A percentile compares a stretch with the other conserved stretches of the same genome.
Evolutionary conservation across 1,284 basidiomycete species (phyloP).

Genomic region (Thelephora terrestris): DNA sequence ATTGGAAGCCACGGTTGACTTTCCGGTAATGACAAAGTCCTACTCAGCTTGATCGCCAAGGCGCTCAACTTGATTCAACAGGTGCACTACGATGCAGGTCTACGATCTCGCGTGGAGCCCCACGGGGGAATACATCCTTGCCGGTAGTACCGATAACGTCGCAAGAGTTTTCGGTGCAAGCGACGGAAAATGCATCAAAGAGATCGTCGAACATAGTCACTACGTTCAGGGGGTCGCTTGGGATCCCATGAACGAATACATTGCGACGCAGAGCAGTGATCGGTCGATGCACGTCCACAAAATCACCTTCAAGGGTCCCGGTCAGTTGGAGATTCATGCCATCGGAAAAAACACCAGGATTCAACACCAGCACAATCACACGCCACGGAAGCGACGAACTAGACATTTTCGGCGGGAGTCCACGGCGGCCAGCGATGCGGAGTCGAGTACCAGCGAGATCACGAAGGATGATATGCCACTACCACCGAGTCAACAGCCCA

Average conservation of each 20-base stretch:
- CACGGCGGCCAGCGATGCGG: slow-evolving; percentile 57
- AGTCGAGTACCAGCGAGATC: slow-evolving; percentile 48
- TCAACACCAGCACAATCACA: slow-evolving; percentile 55
- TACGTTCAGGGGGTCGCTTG: slow-evolving; percentile 96
- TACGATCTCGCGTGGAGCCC: slow-evolving; percentile 98
- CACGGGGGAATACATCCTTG: slow-evolving; percentile 85
- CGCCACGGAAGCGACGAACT: slow-evolving; percentile 52
- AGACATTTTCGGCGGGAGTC: slow-evolving; percentile 58
- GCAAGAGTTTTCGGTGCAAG: slow-evolving; percentile 74
- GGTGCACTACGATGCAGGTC: slow-evolving; percentile 86
- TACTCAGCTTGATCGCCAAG: slow-evolving; percentile 11
- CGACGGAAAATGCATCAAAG: slow-evolving; percentile 79
- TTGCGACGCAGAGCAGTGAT: slow-evolving; percentile 91
- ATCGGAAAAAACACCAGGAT: slow-evolving; percentile 75
- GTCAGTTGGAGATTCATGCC: slow-evolving; percentile 77
- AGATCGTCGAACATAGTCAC: slow-evolving; percentile 85
- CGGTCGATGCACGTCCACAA: slow-evolving; percentile 85
- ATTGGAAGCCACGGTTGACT: slow-evolving; percentile 88
- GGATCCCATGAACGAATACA: slow-evolving; percentile 92
- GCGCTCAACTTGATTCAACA: slow-evolving; percentile 17
- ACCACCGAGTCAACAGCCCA: slow-evolving; percentile 17
- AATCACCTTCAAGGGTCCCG: slow-evolving; percentile 59
- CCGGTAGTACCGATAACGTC: slow-evolving; percentile 94
- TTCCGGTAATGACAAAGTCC: slow-evolving; percentile 46
- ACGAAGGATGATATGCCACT: slow-evolving; percentile 22